phyloP scores from a whole-genome alignment of 306 rosid species.

The Ormosia semicastrata region DNA sequence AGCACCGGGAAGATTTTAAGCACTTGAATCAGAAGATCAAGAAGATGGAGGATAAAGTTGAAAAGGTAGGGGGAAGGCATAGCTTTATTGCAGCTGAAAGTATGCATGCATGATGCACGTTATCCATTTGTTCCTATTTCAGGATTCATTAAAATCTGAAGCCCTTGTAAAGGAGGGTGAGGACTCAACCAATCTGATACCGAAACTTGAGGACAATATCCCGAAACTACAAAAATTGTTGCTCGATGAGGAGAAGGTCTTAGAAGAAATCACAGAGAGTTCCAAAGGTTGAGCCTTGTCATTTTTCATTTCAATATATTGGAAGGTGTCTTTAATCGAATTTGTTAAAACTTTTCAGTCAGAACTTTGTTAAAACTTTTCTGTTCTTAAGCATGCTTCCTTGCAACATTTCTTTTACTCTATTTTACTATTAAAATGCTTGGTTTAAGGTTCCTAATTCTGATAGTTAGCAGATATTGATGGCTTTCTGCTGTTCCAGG shows the following conservation, averaged over 20 bases:
- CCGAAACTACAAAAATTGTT: slow-evolving; percentile 77
- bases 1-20: slow-evolving; percentile 82
- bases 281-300: slow-evolving; percentile 60
- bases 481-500: not conserved
- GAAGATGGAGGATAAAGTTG: slow-evolving; percentile 81
- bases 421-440: not conserved
- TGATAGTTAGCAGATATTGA: not conserved
- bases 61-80: slow-evolving; percentile 55
- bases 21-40: slow-evolving; percentile 83
- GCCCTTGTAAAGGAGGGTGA: slow-evolving; percentile 69
- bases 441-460: slow-evolving; percentile 2
- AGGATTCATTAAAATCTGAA: slow-evolving; percentile 77
- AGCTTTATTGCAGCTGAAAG: slow-evolving; percentile 3
- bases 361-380: not conserved
- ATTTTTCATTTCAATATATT: slow-evolving; percentile 7
- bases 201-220: slow-evolving; percentile 70
- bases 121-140: slow-evolving; percentile 33
- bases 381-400: slow-evolving; percentile 2
- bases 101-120: not conserved
- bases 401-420: not conserved
- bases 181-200: slow-evolving; percentile 70
- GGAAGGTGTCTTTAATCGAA: not conserved
- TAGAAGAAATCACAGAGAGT: slow-evolving; percentile 77
- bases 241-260: slow-evolving; percentile 69
- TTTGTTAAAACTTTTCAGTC: not conserved